Evolutionary conservation across 2,329 filamentous ascomycete species (phyloP).

Genomic region (Didymella glomerata): DNA sequence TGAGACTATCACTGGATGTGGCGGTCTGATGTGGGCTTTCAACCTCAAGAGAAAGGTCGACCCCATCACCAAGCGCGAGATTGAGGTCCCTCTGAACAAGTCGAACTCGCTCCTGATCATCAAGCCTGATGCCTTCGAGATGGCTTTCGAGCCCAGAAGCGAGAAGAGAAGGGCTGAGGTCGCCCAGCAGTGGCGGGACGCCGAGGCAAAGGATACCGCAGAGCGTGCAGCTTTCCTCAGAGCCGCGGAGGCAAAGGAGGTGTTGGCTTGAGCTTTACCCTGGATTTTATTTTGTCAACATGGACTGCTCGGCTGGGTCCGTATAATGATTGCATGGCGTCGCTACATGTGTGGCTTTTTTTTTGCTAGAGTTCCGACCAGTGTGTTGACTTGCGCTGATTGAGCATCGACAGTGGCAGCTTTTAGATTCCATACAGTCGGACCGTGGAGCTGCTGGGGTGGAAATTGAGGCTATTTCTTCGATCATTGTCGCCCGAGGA

Average conservation of each 20-base stretch:
- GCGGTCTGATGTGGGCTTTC: slow-evolving; percentile 59
- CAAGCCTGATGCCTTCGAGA: slow-evolving; percentile 64
- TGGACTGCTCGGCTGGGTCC: background rate
- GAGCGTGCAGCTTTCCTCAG: slow-evolving; percentile 49
- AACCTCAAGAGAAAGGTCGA: slow-evolving; percentile 60
- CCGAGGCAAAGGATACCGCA: slow-evolving; percentile 48
- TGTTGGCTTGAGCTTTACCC: background rate
- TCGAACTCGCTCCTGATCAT: slow-evolving; percentile 66
- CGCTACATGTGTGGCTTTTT: slow-evolving; percentile 1
- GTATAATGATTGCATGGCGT: slow-evolving; percentile 11
- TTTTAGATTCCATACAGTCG: slow-evolving; percentile 1
- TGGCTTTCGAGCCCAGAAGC: slow-evolving; percentile 63
- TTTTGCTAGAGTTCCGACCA: background rate
- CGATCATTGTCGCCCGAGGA: background rate
- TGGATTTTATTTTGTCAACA: background rate
- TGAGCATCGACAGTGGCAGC: background rate
- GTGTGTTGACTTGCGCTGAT: background rate
- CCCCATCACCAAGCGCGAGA: slow-evolving; percentile 50
- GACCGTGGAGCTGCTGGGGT: background rate
- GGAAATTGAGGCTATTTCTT: background rate
- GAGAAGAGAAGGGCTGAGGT: slow-evolving; percentile 47
- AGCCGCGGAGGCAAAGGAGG: slow-evolving; percentile 29
- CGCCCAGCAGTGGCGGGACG: slow-evolving; percentile 45
- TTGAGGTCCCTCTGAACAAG: slow-evolving; percentile 59
- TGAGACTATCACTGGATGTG: slow-evolving; percentile 61